Evolutionary conservation across 1,139 yeast species (phyloP), one percentile per base, ranked within the genome.

Genomic region (Nadsonia commutata): DNA sequence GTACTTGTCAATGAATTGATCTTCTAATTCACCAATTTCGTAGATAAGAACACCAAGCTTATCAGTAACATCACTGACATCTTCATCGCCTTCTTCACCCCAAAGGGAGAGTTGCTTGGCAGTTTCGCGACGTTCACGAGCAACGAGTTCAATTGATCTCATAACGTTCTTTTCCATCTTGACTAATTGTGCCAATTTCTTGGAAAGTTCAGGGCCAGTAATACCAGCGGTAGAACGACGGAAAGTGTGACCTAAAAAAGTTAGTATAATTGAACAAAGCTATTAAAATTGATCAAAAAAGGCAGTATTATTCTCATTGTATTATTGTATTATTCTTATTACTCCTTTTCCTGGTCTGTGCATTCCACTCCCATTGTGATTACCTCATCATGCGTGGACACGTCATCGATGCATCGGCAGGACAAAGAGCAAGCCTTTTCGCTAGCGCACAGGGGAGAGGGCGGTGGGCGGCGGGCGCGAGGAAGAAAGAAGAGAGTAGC

Each of bases 71-170:
- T 90, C 98, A 48, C 93, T 78, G 48, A 90, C 95, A 57, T 90
- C 98, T 60, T 90, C 96, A 63, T 90, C 97, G 62, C 86, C 84
- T 56, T 83, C 95, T 66, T 88, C 94, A 70, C 98, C 98, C 98
- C 98, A 90, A 51, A 81, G 66, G 49, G 95, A 82, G 64, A 90
- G 76, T 71, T 86, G 96, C 70, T 81, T 85, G 57, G 98, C 98
- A 55, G 85, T 95, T 60, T 84, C 93, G 66, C 93, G 81, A 67
- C 97, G 81, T 71, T 90, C 98, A 63, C 84, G 78, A 52, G 96
- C 93, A 50, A 88, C 86, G 56, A 84, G 72, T 69, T 90, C 97
- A 58, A 90, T 74, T 51, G 95, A 79, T 64, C 95, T 79, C 85
- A 88, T 81, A 49, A 90, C 85, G 62, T 85, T 85, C 74, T 90